Conservation (phyloP, 2,329 filamentous ascomycete species). For the Fusarium dimerum region DNA sequence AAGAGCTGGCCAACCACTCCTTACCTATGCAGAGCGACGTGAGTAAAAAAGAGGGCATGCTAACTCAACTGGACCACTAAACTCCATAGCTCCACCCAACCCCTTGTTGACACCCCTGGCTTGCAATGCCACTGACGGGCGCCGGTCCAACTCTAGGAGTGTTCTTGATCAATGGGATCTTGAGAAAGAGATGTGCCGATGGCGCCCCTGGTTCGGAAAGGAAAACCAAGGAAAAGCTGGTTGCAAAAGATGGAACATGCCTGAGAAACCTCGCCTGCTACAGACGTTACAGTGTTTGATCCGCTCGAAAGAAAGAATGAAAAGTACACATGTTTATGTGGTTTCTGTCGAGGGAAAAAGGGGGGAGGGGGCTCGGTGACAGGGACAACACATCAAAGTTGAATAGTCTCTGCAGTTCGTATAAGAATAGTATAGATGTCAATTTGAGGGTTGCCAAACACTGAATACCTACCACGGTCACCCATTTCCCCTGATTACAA, state of each 20-base stretch:
- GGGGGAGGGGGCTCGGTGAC: too few relatives aligned
- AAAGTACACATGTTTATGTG: too few relatives aligned
- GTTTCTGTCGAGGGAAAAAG: too few relatives aligned
- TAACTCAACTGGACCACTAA: slow-evolving; percentile 10
- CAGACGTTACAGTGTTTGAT: too few relatives aligned
- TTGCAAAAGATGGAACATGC: slow-evolving; percentile 11
- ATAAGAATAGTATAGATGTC: too few relatives aligned
- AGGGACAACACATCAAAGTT: too few relatives aligned
- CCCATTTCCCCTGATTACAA: too few relatives aligned
- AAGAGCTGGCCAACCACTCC: slow-evolving; percentile 15
- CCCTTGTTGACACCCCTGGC: slow-evolving; percentile 16
- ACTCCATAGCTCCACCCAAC: slow-evolving; percentile 9
- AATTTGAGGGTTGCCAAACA: too few relatives aligned
- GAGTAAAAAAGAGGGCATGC: too few relatives aligned
- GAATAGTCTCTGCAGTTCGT: too few relatives aligned
- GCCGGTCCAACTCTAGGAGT: slow-evolving; percentile 12
- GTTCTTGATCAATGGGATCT: slow-evolving; percentile 14
- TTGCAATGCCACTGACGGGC: slow-evolving; percentile 20
- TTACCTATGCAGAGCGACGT: background rate
- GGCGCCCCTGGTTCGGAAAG: slow-evolving; percentile 4
- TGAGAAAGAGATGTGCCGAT: slow-evolving; percentile 11
- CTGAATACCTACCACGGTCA: too few relatives aligned
- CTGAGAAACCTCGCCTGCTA: slow-evolving; percentile 10
- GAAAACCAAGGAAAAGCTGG: slow-evolving; percentile 18
- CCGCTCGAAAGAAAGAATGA: too few relatives aligned